Evolutionary conservation across 495 filamentous ascomycete species (phyloP).

Genomic region (Niebla homalea): DNA sequence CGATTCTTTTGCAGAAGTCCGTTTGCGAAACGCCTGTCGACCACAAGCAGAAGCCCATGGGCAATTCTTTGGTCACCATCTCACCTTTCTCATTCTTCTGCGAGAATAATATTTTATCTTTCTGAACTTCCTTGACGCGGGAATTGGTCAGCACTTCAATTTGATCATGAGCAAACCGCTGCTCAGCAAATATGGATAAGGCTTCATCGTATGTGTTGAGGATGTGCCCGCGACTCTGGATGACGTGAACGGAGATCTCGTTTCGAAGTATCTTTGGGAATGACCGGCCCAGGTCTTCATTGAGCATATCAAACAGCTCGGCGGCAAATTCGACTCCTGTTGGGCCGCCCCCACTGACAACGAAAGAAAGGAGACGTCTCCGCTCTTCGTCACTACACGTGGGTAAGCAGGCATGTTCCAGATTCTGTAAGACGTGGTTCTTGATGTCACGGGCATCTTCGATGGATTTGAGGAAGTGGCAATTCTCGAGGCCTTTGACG

Average conservation of each 20-base stretch:
- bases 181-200: conserved; percentile 82
- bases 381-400: conserved; percentile 86
- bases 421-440: conserved; percentile 79
- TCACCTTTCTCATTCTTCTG: conserved; percentile 64
- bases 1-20: conserved; percentile 60
- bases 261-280: conserved; percentile 88
- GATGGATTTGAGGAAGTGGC: conserved; percentile 88
- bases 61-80: conserved; percentile 75
- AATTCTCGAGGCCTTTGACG: conserved; percentile 88
- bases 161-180: conserved; percentile 69
- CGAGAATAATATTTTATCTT: conserved; percentile 75
- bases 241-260: conserved; percentile 93
- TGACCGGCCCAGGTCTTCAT: conserved; percentile 73
- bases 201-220: conserved; percentile 97
- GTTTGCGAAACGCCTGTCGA: conserved; percentile 91
- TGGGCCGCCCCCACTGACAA: conserved; percentile 86
- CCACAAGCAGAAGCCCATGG: conserved; percentile 95
- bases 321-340: conserved; percentile 97
- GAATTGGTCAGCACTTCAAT: conserved; percentile 86
- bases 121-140: conserved; percentile 73
- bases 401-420: conserved; percentile 85
- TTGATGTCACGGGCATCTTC: conserved; percentile 81
- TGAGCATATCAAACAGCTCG: conserved; percentile 88
- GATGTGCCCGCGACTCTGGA: conserved; percentile 87
- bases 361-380: conserved; percentile 78